Evolutionary conservation across 2,329 filamentous ascomycete species (phyloP).

Genomic region (Fusarium sp.): DNA sequence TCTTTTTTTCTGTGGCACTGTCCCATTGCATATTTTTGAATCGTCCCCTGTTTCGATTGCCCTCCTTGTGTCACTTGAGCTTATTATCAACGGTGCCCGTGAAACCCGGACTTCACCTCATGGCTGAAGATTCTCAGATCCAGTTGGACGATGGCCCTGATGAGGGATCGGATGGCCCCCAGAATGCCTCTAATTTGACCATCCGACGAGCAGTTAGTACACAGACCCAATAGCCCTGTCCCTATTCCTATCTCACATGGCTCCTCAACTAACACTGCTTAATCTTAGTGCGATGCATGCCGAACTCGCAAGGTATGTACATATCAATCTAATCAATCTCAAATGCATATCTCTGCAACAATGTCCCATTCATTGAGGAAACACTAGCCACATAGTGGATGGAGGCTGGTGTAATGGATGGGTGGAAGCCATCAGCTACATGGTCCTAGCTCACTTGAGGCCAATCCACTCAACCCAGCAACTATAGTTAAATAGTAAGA

Average conservation of each 20-base stretch:
- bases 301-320: conserved; percentile 52
- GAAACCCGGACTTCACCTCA: conserved; percentile 16
- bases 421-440: conserved; percentile 1
- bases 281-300: conserved; percentile 53
- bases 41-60: not conserved
- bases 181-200: conserved; percentile 37
- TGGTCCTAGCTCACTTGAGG: not conserved
- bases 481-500: conserved; percentile 19
- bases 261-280: conserved; percentile 28
- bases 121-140: conserved; percentile 36
- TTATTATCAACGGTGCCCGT: conserved; percentile 13
- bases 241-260: not conserved
- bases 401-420: not conserved
- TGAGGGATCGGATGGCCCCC: conserved; percentile 44
- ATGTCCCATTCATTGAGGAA: conserved; percentile 4
- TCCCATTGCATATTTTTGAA: conserved; percentile 11
- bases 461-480: not conserved
- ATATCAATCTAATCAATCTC: conserved; percentile 32
- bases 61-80: not conserved
- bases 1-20: conserved; percentile 24
- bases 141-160: conserved; percentile 39
- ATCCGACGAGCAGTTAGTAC: conserved; percentile 46
- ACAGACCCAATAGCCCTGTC: conserved; percentile 6
- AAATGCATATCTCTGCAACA: conserved; percentile 1
- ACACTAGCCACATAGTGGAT: conserved; percentile 5